A percentile compares a stretch with the other conserved stretches of the same genome.
These are phyloP conservation scores for Phaeolepiota aurea DNA, from an alignment of 768 basidiomycete genomes.

Conservation along the genomic window DNA sequence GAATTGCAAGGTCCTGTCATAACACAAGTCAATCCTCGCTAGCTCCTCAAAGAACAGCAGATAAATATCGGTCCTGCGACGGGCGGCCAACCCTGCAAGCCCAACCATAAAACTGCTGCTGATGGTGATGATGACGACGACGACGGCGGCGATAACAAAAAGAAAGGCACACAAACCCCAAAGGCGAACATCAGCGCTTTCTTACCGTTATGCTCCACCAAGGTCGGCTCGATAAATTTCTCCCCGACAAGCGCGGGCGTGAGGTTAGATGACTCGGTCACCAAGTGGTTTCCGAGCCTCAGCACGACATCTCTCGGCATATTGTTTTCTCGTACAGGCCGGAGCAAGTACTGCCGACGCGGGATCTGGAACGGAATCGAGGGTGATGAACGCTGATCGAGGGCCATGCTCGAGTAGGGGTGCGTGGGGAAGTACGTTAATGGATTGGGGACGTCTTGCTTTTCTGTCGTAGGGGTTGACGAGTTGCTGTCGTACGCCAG, in stretches of 20 bases:
- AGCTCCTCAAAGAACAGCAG: background rate
- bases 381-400: constrained; percentile 10
- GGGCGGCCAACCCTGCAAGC: too few species aligned
- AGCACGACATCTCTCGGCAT: constrained; percentile 21
- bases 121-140: too few species aligned
- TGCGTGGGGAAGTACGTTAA: constrained; percentile 31
- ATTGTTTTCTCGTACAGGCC: constrained; percentile 14
- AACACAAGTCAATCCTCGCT: background rate
- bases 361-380: constrained; percentile 26
- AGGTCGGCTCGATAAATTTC: constrained; percentile 48
- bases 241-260: constrained; percentile 54
- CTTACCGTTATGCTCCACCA: constrained; percentile 44
- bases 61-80: background rate
- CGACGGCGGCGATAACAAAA: too few species aligned
- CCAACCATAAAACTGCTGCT: too few species aligned
- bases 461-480: background rate
- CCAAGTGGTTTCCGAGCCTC: constrained; percentile 22
- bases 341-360: constrained; percentile 26
- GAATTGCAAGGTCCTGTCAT: constrained; percentile 58
- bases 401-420: constrained; percentile 21
- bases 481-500: constrained; percentile 1
- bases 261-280: constrained; percentile 31
- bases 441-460: constrained; percentile 5
- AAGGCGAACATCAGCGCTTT: constrained; percentile 57
- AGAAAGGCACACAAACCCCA: constrained; percentile 29